Conservation (phyloP, 163 green algal genomes). For the Chloromonas sp. region DNA sequence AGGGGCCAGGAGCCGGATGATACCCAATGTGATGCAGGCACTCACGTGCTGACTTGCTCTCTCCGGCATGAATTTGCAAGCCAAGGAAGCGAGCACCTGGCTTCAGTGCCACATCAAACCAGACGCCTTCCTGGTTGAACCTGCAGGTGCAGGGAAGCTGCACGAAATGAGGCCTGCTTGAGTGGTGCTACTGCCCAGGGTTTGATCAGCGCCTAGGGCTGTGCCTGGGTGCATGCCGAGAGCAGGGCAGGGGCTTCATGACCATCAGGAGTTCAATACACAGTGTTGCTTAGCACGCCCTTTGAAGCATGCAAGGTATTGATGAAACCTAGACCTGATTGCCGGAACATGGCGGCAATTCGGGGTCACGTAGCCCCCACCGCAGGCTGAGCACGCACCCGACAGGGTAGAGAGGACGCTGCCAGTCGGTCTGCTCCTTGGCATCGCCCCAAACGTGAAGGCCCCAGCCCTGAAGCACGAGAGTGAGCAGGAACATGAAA, state of each 20-base stretch:
- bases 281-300: background rate
- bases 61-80: constrained; percentile 5
- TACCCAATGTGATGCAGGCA: background rate
- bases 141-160: background rate
- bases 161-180: background rate
- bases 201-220: background rate
- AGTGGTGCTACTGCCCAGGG: background rate
- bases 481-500: background rate
- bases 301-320: constrained; percentile 1
- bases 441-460: constrained; percentile 55
- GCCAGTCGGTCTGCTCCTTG: constrained; percentile 32
- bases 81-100: background rate
- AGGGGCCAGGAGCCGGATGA: background rate
- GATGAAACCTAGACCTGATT: background rate
- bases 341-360: background rate
- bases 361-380: background rate
- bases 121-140: background rate
- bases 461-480: constrained; percentile 38
- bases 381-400: constrained; percentile 9
- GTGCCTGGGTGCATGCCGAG: background rate
- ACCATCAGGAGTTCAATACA: too few relatives aligned
- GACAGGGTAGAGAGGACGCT: constrained; percentile 18
- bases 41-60: constrained; percentile 7
- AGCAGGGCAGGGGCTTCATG: background rate
- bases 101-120: background rate